Evolutionary conservation across 805 yeast species (phyloP).

Genomic region (Monosporozyma unispora): DNA sequence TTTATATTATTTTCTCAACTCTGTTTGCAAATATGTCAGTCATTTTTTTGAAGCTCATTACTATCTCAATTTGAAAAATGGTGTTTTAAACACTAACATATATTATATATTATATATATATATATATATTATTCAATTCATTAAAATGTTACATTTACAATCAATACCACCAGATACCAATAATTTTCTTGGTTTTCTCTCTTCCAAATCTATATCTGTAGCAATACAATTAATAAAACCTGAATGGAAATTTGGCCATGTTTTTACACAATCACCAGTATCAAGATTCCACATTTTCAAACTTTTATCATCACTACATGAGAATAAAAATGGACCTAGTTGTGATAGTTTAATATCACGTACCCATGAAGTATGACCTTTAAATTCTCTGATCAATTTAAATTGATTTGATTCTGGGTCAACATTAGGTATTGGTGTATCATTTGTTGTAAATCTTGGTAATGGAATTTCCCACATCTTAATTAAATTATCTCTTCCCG

Average conservation of each 20-base stretch:
- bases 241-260: slow-evolving; percentile 53
- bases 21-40: no score
- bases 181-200: slow-evolving; percentile 11
- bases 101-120: not conserved
- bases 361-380: slow-evolving; percentile 86
- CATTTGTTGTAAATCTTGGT: slow-evolving; percentile 47
- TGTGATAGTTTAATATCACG: slow-evolving; percentile 37
- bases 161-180: slow-evolving; percentile 19
- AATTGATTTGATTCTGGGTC: slow-evolving; percentile 45
- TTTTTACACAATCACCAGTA: slow-evolving; percentile 39
- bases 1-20: no score
- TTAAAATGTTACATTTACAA: slow-evolving; percentile 17
- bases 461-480: slow-evolving; percentile 72
- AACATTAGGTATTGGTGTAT: slow-evolving; percentile 42
- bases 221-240: slow-evolving; percentile 61
- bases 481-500: slow-evolving; percentile 68
- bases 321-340: slow-evolving; percentile 70
- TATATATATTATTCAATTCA: slow-evolving; percentile 5
- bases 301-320: slow-evolving; percentile 72
- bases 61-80: not conserved
- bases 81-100: no score
- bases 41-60: no score
- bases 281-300: slow-evolving; percentile 71
- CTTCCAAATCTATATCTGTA: slow-evolving; percentile 16
- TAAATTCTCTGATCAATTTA: slow-evolving; percentile 43